Conservation (phyloP, 345 rosid species). For the Camelina laxa region DNA sequence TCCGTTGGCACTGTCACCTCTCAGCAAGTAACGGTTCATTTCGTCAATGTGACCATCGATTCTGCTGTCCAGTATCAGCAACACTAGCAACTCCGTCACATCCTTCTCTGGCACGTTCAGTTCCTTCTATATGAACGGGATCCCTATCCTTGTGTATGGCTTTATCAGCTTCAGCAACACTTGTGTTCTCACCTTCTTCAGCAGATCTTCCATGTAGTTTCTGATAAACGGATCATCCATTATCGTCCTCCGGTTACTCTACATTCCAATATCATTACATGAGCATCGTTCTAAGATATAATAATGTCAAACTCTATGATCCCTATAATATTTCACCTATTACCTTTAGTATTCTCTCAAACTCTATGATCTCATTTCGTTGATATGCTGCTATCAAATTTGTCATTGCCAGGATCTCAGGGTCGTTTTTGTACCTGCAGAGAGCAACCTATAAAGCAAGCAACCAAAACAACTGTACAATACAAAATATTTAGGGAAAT, state of each 20-base stretch:
- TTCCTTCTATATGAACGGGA: slow-evolving; percentile 93
- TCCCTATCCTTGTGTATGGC: slow-evolving; percentile 91
- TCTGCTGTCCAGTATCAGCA: slow-evolving; percentile 87
- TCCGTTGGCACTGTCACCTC: slow-evolving; percentile 93
- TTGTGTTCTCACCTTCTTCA: slow-evolving; percentile 98
- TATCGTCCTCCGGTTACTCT: slow-evolving; percentile 93
- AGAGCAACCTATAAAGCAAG: slow-evolving; percentile 23
- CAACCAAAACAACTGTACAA: slow-evolving; percentile 12
- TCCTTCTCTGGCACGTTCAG: slow-evolving; percentile 96
- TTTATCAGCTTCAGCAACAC: slow-evolving; percentile 97
- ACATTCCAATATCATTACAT: slow-evolving; percentile 25
- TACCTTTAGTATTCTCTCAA: slow-evolving; percentile 98
- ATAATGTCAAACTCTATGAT: not conserved
- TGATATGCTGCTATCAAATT: slow-evolving; percentile 97
- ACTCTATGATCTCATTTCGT: slow-evolving; percentile 94
- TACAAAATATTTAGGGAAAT: not conserved
- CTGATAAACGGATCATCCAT: slow-evolving; percentile 98
- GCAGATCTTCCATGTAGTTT: slow-evolving; percentile 94
- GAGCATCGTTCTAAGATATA: slow-evolving; percentile 6
- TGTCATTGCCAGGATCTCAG: slow-evolving; percentile 99
- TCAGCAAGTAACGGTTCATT: slow-evolving; percentile 88
- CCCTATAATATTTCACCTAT: not conserved
- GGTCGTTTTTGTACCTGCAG: slow-evolving; percentile 93
- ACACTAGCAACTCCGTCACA: slow-evolving; percentile 88
- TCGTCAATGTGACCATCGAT: slow-evolving; percentile 97